Conservation (phyloP, 495 filamentous ascomycete genomes). For the Clavariopsis aquatica region DNA sequence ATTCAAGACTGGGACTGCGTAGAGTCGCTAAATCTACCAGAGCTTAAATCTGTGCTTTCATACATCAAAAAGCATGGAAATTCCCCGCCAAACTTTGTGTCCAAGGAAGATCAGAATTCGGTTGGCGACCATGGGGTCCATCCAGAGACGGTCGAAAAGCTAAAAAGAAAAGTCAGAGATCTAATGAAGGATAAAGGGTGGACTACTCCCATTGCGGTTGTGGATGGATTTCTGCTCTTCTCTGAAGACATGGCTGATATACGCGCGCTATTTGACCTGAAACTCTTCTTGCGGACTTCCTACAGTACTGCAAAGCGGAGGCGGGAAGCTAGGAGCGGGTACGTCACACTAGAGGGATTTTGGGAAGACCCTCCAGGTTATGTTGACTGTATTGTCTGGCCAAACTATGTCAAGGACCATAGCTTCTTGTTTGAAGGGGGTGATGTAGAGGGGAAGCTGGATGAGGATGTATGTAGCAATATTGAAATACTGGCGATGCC, state of each 20-base stretch:
- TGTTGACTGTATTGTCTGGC: constrained; percentile 94
- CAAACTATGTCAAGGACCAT: constrained; percentile 81
- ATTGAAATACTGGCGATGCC: constrained; percentile 51
- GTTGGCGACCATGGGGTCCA: constrained; percentile 53
- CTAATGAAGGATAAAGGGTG: constrained; percentile 25
- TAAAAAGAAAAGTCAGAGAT: constrained; percentile 38
- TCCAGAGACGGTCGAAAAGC: constrained; percentile 46
- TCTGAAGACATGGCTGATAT: constrained; percentile 45
- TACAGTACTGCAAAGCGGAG: constrained; percentile 62
- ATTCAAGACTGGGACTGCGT: constrained; percentile 87
- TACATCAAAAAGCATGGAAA: constrained; percentile 66
- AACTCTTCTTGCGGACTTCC: constrained; percentile 70
- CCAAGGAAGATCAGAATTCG: constrained; percentile 77
- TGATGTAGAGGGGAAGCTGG: constrained; percentile 58
- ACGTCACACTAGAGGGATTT: constrained; percentile 84
- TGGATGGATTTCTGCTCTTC: constrained; percentile 88
- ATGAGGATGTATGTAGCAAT: constrained; percentile 47
- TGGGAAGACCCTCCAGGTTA: constrained; percentile 94
- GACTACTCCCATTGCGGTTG: constrained; percentile 52
- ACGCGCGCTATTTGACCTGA: constrained; percentile 65
- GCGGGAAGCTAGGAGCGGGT: constrained; percentile 73
- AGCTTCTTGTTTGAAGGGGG: constrained; percentile 68
- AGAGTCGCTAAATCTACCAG: constrained; percentile 66
- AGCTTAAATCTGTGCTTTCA: constrained; percentile 60
- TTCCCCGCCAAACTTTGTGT: constrained; percentile 63